Base-by-base conservation (phyloP, 202 grass and related monocot genomes). In the Saccharum hybrid region DNA sequence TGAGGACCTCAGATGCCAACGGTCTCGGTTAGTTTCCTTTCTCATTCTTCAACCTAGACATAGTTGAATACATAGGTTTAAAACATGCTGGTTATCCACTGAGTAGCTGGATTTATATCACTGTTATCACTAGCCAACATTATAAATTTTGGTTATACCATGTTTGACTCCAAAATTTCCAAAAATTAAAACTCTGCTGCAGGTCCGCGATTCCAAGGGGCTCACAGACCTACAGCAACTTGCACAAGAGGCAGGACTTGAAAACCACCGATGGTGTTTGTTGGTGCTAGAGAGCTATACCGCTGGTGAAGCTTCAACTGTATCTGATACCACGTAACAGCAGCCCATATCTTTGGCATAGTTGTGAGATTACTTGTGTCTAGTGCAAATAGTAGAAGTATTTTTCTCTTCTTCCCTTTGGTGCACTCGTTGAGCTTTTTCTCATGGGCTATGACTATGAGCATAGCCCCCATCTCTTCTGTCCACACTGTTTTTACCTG, bases 1-100 rank as follows among this genome's bases (percentile, higher is more conserved):
- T 94, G 86, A 92, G 82, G 88, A 85, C 85, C 23, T 91, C 83
- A 30, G 94, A 94, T 45, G 84, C 75, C 21, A 85, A 49, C 33
- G 84, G 88, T 28, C 81, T 94, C 41, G 86, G 92, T 91, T 54
- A 87, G 86, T 81, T 39, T 46, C 14, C 31, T 78, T 8, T 66
- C 7, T 21, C 9, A 43, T 36, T 14, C 1, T 68, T 74, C 2
- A 31, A 1, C 8, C n/a, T 0, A 30, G 36, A 0, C 11, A 0
- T 52, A 67, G 36, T 41, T 21, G n/a, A 66, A 75, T 21, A 33
- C 33, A 14, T 5, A 81, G 5, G 13, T 26, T 81, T 61, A 64
- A 21, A 0, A 2, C 23, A 28, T 34, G 9, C 59, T 12, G 39
- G 46, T 43, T 80, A 34, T 68, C 18, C 11, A 66, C 19, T 15